Conservation (phyloP, 192 early-diverging fungal genomes). For the Spizellomyces punctatus region DNA sequence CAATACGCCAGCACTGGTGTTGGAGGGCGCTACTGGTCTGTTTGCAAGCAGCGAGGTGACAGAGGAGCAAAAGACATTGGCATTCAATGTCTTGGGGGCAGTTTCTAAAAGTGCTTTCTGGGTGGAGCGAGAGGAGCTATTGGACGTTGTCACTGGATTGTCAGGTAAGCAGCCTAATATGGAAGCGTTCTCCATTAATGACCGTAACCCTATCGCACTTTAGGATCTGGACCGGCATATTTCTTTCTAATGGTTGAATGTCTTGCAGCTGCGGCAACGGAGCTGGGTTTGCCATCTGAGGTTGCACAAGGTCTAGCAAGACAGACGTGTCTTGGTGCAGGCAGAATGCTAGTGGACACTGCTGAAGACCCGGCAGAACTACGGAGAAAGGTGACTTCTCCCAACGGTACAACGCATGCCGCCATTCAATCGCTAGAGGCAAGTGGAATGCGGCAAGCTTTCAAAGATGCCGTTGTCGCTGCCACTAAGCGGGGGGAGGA, state of each 20-base stretch:
- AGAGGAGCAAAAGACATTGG: conserved; percentile 60
- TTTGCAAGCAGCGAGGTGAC: conserved; percentile 69
- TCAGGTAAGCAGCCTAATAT: conserved; percentile 48
- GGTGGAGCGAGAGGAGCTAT: conserved; percentile 73
- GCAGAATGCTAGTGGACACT: conserved; percentile 76
- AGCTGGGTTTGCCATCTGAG: conserved; percentile 71
- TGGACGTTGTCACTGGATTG: conserved; percentile 89
- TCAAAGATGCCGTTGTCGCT: conserved; percentile 62
- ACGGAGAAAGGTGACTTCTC: conserved; percentile 86
- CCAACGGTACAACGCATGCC: conserved; percentile 92
- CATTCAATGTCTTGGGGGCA: conserved; percentile 69
- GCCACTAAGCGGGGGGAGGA: conserved; percentile 71
- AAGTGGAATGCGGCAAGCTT: conserved; percentile 53
- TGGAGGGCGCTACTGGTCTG: conserved; percentile 85
- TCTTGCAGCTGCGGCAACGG: conserved; percentile 78
- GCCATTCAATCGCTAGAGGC: conserved; percentile 78
- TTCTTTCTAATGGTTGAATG: conserved; percentile 93
- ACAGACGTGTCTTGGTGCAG: conserved; percentile 92
- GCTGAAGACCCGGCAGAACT: conserved; percentile 73
- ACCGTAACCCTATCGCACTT: not conserved
- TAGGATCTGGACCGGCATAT: conserved; percentile 92
- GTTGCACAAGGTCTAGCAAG: conserved; percentile 79
- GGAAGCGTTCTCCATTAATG: not conserved
- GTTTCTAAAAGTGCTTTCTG: conserved; percentile 83
- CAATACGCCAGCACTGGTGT: conserved; percentile 90